These are phyloP conservation scores for Pseudogymnoascus sp. DNA, from an alignment of 2,329 filamentous ascomycete species.

Conservation along the genomic window DNA sequence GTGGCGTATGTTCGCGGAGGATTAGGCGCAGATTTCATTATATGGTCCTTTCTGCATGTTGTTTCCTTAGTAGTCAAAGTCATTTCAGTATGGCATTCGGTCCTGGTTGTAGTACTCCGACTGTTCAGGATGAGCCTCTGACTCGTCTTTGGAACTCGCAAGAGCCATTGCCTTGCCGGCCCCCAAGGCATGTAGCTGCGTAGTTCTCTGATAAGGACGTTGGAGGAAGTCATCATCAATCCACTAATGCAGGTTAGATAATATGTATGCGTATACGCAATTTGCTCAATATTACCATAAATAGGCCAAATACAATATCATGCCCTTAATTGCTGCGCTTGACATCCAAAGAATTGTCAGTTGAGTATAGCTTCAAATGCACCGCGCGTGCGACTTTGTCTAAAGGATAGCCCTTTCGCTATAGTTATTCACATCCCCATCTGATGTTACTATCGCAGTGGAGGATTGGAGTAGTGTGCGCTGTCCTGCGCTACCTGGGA, in stretches of 20 bases:
- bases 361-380: not conserved
- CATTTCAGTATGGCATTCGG: too few relatives aligned
- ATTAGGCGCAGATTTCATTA: too few relatives aligned
- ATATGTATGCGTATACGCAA: not conserved
- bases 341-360: not conserved
- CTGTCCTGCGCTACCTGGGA: not conserved
- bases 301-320: not conserved
- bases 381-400: constrained; percentile 6
- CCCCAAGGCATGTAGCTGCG: too few relatives aligned
- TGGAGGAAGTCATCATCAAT: too few relatives aligned
- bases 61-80: too few relatives aligned
- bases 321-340: not conserved
- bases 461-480: not conserved
- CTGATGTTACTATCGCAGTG: not conserved
- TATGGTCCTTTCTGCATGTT: too few relatives aligned
- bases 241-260: not conserved
- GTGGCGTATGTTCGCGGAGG: too few relatives aligned
- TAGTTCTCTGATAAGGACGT: too few relatives aligned
- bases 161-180: too few relatives aligned
- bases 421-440: constrained; percentile 4
- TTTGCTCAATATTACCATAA: not conserved
- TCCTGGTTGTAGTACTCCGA: too few relatives aligned
- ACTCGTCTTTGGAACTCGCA: too few relatives aligned
- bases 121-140: too few relatives aligned
- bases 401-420: constrained; percentile 11